Evolutionary conservation across 116 monocot species (phyloP).

Genomic region (Posidonia oceanica): DNA sequence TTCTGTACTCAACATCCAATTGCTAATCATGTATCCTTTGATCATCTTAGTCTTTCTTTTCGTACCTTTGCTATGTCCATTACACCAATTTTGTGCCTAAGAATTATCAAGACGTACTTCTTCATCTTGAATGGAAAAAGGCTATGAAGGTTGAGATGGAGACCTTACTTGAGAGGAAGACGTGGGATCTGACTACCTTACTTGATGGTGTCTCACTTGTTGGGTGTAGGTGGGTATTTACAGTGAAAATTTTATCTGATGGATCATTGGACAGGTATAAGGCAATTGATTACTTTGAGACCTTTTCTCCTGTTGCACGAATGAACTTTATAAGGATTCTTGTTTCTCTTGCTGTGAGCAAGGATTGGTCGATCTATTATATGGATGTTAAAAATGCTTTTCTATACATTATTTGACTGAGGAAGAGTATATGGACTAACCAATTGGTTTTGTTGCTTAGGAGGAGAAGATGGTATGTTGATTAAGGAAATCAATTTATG

Average conservation of each 20-base stretch:
- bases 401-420: no score
- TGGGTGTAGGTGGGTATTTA: no score
- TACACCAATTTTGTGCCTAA: neutral
- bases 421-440: neutral
- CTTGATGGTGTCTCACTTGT: no score
- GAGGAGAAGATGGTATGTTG: neutral
- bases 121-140: neutral
- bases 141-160: neutral
- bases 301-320: no score
- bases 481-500: neutral
- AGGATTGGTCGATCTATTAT: no score
- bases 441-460: neutral
- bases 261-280: no score
- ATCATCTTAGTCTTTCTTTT: neutral
- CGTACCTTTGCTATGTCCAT: neutral
- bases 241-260: no score
- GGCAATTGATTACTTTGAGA: no score
- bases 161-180: neutral
- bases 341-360: no score
- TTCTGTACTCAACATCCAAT: neutral
- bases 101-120: neutral
- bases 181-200: neutral
- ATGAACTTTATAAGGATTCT: no score
- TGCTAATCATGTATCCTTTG: neutral
- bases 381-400: no score